Evolutionary conservation across 192 early-diverging fungal species (phyloP).

Genomic region (Obelidium mucronatum): DNA sequence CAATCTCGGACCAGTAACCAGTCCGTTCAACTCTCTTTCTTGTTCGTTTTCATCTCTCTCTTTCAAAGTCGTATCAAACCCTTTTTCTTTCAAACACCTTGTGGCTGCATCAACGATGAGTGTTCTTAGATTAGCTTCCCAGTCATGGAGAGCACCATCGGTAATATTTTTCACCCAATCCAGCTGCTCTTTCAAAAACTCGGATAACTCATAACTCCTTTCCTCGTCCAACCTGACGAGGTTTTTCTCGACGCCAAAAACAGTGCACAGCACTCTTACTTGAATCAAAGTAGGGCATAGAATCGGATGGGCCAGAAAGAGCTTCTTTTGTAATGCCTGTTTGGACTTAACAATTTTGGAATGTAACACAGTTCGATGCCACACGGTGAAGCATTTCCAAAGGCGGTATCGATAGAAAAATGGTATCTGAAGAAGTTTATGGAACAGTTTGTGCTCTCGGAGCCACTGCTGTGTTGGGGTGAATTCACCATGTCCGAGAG

Average conservation of each 20-base stretch:
- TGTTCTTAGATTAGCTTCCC: slow-evolving; percentile 44
- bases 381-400: slow-evolving; percentile 67
- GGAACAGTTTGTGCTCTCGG: slow-evolving; percentile 61
- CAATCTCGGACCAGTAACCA: slow-evolving; percentile 30
- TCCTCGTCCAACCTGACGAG: slow-evolving; percentile 46
- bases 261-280: slow-evolving; percentile 43
- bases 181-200: slow-evolving; percentile 58
- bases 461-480: slow-evolving; percentile 61
- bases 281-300: slow-evolving; percentile 49
- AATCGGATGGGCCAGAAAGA: slow-evolving; percentile 61
- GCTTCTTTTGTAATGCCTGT: slow-evolving; percentile 42
- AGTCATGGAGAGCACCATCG: slow-evolving; percentile 40
- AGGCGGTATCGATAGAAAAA: slow-evolving; percentile 64
- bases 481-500: slow-evolving; percentile 58
- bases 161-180: slow-evolving; percentile 49
- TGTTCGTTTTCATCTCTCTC: slow-evolving; percentile 13
- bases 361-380: slow-evolving; percentile 56
- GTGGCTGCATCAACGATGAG: slow-evolving; percentile 54
- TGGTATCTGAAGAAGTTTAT: slow-evolving; percentile 57
- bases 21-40: slow-evolving; percentile 20
- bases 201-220: slow-evolving; percentile 45
- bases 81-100: slow-evolving; percentile 53
- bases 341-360: slow-evolving; percentile 54
- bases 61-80: slow-evolving; percentile 54
- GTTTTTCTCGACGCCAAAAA: slow-evolving; percentile 36